Percentiles rank a stretch among this genome's conserved stretches.
phyloP scores from a whole-genome alignment of 352 stramenopile genomes.

The Globisporangium canariense region DNA sequence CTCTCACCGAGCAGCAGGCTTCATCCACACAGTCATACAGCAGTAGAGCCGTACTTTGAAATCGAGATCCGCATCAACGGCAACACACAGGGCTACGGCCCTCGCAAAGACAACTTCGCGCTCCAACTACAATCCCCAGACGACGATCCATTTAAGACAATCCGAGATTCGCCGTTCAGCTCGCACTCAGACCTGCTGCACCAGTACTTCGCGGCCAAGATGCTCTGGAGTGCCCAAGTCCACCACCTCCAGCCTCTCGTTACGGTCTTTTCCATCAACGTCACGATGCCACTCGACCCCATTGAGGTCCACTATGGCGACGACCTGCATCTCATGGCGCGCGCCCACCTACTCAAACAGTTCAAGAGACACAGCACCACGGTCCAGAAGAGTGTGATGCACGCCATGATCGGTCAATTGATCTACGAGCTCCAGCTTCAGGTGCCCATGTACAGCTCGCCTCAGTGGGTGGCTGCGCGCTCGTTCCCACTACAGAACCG shows the following conservation, averaged over 20 bases:
- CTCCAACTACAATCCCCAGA: neutral
- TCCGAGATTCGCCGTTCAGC: neutral
- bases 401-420: neutral
- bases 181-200: constrained; percentile 29
- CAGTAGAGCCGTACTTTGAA: constrained; percentile 10
- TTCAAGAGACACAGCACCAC: constrained; percentile 2
- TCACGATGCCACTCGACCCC: neutral
- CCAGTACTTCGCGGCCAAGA: constrained; percentile 25
- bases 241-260: constrained; percentile 20
- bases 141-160: constrained; percentile 25
- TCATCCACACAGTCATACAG: neutral
- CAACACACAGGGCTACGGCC: neutral
- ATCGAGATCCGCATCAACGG: neutral
- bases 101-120: neutral
- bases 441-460: constrained; percentile 16
- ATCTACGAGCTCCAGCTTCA: neutral
- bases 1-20: no score
- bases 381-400: neutral
- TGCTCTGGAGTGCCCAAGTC: constrained; percentile 34
- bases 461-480: constrained; percentile 22
- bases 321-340: constrained; percentile 34
- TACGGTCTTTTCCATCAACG: constrained; percentile 9
- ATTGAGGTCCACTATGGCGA: constrained; percentile 39
- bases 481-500: constrained; percentile 4
- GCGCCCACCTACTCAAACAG: constrained; percentile 13